phyloP scores from a whole-genome alignment of 768 basidiomycete species.

The Kondoa malvinella region DNA sequence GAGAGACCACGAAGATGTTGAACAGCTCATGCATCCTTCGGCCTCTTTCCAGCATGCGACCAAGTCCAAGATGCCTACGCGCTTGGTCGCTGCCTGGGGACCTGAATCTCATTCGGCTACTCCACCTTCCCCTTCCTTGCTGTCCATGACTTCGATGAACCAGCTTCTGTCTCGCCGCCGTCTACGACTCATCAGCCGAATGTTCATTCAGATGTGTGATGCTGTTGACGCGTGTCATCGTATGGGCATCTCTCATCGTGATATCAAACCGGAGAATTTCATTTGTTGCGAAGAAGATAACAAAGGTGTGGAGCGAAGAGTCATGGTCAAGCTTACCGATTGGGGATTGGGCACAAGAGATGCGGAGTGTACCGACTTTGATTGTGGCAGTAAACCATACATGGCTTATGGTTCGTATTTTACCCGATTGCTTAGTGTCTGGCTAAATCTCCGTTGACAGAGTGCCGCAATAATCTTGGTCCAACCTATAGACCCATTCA shows the following conservation, averaged over 20 bases:
- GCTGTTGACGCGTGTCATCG: conserved; percentile 89
- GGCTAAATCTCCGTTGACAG: conserved; percentile 30
- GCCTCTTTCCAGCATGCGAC: conserved; percentile 15
- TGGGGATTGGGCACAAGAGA: conserved; percentile 90
- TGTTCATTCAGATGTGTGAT: conserved; percentile 98
- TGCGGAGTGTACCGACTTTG: conserved; percentile 77
- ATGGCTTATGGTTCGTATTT: conserved; percentile 68
- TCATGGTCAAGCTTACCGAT: conserved; percentile 89
- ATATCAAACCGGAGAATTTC: conserved; percentile 71
- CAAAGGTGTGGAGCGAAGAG: conserved; percentile 30
- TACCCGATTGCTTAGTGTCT: background rate
- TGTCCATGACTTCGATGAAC: conserved; percentile 54
- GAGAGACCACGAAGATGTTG: conserved; percentile 19
- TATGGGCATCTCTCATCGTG: conserved; percentile 77
- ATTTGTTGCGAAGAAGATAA: conserved; percentile 30
- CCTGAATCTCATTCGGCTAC: conserved; percentile 34
- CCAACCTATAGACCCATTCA: conserved; percentile 86
- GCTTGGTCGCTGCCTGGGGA: conserved; percentile 2
- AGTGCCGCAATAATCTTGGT: conserved; percentile 92
- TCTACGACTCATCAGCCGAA: conserved; percentile 79
- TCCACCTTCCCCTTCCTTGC: conserved; percentile 81
- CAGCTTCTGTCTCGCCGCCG: conserved; percentile 73
- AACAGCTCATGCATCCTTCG: conserved; percentile 28
- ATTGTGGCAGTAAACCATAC: conserved; percentile 95
- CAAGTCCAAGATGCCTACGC: background rate